Conservation (phyloP, 1,139 yeast genomes). For the Lodderomyces jiufengensis region DNA sequence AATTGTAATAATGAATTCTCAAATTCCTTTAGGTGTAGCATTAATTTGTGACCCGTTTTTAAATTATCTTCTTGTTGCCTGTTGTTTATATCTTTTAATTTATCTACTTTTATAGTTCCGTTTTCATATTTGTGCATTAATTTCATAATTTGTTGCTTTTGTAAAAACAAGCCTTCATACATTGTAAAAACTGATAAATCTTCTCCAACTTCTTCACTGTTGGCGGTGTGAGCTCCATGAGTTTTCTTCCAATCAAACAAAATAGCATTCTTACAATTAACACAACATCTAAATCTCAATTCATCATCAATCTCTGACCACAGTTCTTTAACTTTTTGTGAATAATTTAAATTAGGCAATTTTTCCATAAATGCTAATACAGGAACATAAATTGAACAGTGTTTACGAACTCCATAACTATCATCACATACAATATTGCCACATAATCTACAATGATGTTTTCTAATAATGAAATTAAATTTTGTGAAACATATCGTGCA, state of each 20-base stretch:
- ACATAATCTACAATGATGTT: constrained; percentile 87
- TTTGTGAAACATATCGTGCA: constrained; percentile 64
- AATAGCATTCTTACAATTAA: constrained; percentile 60
- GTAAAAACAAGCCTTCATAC: constrained; percentile 31
- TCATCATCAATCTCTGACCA: constrained; percentile 13
- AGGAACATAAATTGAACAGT: constrained; percentile 74
- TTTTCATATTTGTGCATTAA: constrained; percentile 30
- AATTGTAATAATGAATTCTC: constrained; percentile 28
- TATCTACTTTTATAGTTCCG: not conserved
- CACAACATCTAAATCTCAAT: constrained; percentile 51
- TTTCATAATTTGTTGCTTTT: constrained; percentile 31
- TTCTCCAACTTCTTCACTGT: constrained; percentile 4
- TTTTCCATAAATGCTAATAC: constrained; percentile 44
- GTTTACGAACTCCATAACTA: constrained; percentile 27
- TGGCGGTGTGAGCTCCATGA: constrained; percentile 4
- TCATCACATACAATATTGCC: constrained; percentile 82
- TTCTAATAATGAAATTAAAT: constrained; percentile 61
- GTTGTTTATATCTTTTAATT: too few species aligned
- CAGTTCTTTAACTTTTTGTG: constrained; percentile 22
- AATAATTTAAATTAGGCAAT: constrained; percentile 36
- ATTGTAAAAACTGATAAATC: constrained; percentile 22
- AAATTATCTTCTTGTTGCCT: constrained; percentile 3
- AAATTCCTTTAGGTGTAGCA: constrained; percentile 32
- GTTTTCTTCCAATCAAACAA: constrained; percentile 55
- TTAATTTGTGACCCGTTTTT: constrained; percentile 26